Conservation (phyloP, 352 stramenopile species). For the Phytophthora meadii region DNA sequence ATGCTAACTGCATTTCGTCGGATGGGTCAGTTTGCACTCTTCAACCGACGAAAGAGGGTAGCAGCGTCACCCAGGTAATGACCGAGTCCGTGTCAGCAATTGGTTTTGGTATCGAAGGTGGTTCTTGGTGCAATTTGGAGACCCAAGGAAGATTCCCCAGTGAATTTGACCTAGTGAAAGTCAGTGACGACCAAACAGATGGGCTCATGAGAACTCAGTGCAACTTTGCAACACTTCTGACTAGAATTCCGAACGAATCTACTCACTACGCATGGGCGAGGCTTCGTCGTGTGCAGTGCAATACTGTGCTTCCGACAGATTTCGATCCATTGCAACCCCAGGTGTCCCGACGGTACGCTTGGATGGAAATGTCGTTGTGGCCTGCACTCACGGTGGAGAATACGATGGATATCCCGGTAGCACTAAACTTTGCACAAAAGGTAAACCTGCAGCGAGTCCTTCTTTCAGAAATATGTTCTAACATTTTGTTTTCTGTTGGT, state of each 20-base stretch:
- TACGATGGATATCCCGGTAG: slow-evolving; percentile 36
- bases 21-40: slow-evolving; percentile 39
- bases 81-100: slow-evolving; percentile 37
- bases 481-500: slow-evolving; percentile 16
- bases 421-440: slow-evolving; percentile 48
- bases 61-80: slow-evolving; percentile 38
- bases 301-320: slow-evolving; percentile 52
- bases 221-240: slow-evolving; percentile 34
- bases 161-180: slow-evolving; percentile 64
- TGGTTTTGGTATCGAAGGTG: slow-evolving; percentile 32
- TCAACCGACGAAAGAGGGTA: neutral
- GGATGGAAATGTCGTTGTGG: slow-evolving; percentile 60
- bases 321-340: slow-evolving; percentile 50
- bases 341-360: slow-evolving; percentile 53
- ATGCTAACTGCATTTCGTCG: slow-evolving; percentile 44
- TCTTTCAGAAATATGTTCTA: slow-evolving; percentile 4
- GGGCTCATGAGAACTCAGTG: slow-evolving; percentile 21
- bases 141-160: slow-evolving; percentile 33
- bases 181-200: slow-evolving; percentile 27
- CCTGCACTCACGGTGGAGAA: slow-evolving; percentile 55
- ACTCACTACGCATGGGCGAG: slow-evolving; percentile 49
- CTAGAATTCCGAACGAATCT: slow-evolving; percentile 14
- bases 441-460: slow-evolving; percentile 20
- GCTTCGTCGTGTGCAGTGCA: slow-evolving; percentile 42
- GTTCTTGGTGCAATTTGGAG: slow-evolving; percentile 40